Evolutionary conservation across 441 rosid genomes (phyloP), one percentile per base, ranked within the genome.

Genomic region (Syzygium syzygioides): DNA sequence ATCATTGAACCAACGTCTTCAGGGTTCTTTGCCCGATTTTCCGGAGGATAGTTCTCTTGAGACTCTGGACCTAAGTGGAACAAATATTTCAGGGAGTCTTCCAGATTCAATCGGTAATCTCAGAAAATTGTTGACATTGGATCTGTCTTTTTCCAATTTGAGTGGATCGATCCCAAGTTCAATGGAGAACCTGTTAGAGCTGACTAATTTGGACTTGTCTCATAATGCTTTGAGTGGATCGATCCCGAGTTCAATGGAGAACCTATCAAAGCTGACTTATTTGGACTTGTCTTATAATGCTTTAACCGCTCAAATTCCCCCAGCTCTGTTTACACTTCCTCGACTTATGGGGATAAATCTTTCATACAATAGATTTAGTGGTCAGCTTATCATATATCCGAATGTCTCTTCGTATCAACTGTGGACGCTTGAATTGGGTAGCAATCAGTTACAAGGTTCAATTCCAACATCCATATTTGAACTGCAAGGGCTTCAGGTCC

Each of bases 71-170:
- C 93, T 94, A 53, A 30, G 88, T 13, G 0, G 0, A 20, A 90
- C 93, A 6, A 52, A n/a, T 14, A 87, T 92, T 55, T 87, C 87
- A 6, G 91, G 95, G 52, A n/a, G 6, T 14, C 18, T 93, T 66
- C 91, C 91, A 9, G 79, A 88, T 50, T 92, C 95, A 0, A 89
- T 94, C 1, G 88, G 91, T 5, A 88, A 88, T 59, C 93, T 93
- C 9, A 48, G 19, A 57, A 87, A 79, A 56, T 9, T 92, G 41
- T 89, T 91, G 5, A 87, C 48, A 66, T 37, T 93, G 50, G 90
- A 90, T 26, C 55, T 91, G n/a, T 1, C 12, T 30, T 0, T 3
- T 14, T 94, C 91, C 93, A 90, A 55, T 4, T 90, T 94, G 57
- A 57, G 0, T 14, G 94, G 95, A 45, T 37, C 37, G 37, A 37